Evolutionary conservation across 2,329 filamentous ascomycete genomes (phyloP).

Genomic region (Coniella vitis): DNA sequence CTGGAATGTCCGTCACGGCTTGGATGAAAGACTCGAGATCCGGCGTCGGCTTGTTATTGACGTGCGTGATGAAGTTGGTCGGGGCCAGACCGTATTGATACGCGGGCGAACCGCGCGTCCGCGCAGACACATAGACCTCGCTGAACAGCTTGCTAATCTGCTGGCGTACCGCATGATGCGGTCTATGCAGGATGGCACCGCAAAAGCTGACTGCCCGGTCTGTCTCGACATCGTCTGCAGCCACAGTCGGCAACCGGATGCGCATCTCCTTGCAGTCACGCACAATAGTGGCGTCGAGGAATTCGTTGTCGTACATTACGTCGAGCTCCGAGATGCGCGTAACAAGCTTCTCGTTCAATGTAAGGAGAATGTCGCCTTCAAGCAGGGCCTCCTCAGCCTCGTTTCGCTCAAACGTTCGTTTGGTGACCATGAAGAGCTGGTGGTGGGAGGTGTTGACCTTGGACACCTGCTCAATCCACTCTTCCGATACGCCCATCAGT

Average conservation of each 20-base stretch:
- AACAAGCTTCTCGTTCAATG: slow-evolving; percentile 84
- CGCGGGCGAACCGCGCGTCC: slow-evolving; percentile 73
- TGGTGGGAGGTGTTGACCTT: slow-evolving; percentile 85
- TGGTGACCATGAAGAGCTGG: slow-evolving; percentile 97
- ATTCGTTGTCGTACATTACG: slow-evolving; percentile 87
- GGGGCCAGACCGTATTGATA: slow-evolving; percentile 90
- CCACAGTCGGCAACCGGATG: slow-evolving; percentile 75
- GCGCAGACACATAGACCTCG: slow-evolving; percentile 89
- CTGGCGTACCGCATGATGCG: slow-evolving; percentile 92
- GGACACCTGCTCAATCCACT: slow-evolving; percentile 82
- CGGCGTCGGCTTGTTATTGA: slow-evolving; percentile 81
- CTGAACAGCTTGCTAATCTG: slow-evolving; percentile 96
- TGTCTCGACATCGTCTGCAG: slow-evolving; percentile 86
- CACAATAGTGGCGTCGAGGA: slow-evolving; percentile 78
- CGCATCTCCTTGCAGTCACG: slow-evolving; percentile 74
- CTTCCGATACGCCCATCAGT: slow-evolving; percentile 93
- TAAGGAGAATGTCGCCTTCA: slow-evolving; percentile 89
- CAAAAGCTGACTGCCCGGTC: slow-evolving; percentile 90
- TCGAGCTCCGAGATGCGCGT: slow-evolving; percentile 90
- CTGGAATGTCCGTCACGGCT: slow-evolving; percentile 79
- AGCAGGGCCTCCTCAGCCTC: slow-evolving; percentile 53
- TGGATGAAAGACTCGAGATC: slow-evolving; percentile 74
- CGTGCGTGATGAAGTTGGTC: slow-evolving; percentile 95
- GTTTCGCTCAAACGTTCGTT: slow-evolving; percentile 56
- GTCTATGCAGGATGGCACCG: slow-evolving; percentile 84